Conservation (phyloP, 2,329 filamentous ascomycete genomes). For the Sclerotinia spermophila region DNA sequence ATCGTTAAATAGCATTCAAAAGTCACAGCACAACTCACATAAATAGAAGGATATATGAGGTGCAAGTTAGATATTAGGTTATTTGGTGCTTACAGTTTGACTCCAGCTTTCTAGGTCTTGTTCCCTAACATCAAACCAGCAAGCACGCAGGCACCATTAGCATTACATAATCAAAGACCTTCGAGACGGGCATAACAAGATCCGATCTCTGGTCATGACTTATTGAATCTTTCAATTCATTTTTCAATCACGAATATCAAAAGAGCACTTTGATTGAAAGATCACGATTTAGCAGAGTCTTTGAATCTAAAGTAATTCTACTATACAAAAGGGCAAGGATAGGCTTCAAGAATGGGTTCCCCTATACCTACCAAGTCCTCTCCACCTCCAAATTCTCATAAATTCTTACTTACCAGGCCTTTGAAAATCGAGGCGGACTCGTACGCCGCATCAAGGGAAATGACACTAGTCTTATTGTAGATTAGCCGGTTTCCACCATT, state of each 20-base stretch:
- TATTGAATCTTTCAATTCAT: background rate
- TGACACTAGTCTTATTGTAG: background rate
- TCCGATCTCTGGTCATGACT: background rate
- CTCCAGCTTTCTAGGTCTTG: background rate
- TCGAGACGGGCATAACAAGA: constrained; percentile 4
- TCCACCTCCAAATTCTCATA: background rate
- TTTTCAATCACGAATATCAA: background rate
- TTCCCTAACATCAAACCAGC: constrained; percentile 11
- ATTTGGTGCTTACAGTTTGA: constrained; percentile 12
- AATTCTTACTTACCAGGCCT: background rate
- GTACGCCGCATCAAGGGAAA: background rate
- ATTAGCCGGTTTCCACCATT: background rate
- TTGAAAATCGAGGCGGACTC: background rate
- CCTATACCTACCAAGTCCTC: background rate
- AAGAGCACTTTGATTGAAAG: background rate
- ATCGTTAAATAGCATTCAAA: background rate
- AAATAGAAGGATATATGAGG: background rate
- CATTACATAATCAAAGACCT: constrained; percentile 9
- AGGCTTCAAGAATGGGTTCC: background rate
- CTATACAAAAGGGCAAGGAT: background rate
- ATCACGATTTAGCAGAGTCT: background rate
- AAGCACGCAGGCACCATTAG: background rate
- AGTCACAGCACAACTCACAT: background rate
- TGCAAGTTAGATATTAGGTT: constrained; percentile 10
- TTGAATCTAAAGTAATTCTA: background rate